A percentile compares a stretch with the other conserved stretches of the same genome.
These are phyloP conservation scores for Eimeria acervulina DNA, from an alignment of 169 alveolate species.

Conservation along the genomic window DNA sequence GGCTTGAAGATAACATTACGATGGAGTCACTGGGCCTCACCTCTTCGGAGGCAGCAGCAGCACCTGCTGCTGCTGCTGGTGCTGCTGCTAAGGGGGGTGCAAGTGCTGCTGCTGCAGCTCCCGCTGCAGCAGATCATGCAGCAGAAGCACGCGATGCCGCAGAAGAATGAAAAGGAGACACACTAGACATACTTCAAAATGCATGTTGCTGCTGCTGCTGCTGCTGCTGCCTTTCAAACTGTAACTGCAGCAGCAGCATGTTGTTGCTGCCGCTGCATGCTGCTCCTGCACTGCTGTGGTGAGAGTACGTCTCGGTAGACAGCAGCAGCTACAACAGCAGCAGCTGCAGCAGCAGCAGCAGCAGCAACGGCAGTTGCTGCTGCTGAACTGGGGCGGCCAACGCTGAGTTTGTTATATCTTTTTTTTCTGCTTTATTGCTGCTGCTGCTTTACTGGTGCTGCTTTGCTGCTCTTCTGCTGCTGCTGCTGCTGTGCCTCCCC, in stretches of 20 bases:
- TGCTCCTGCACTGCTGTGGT: too few relatives aligned
- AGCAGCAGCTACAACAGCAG: too few relatives aligned
- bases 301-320: too few relatives aligned
- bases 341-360: constrained; percentile 97
- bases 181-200: too few relatives aligned
- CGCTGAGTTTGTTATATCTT: too few relatives aligned
- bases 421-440: too few relatives aligned
- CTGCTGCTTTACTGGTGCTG: too few relatives aligned
- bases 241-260: constrained; percentile 41
- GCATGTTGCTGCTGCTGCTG: not conserved
- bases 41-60: not conserved
- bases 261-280: constrained; percentile 97
- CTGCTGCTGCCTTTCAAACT: not conserved
- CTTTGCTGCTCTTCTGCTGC: constrained; percentile 90
- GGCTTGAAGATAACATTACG: not conserved
- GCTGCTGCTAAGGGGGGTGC: not conserved
- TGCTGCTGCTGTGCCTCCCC: too few relatives aligned
- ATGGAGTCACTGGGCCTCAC: not conserved
- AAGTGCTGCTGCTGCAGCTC: not conserved
- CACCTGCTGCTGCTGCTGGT: constrained; percentile 89
- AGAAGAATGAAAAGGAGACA: not conserved
- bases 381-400: constrained; percentile 92
- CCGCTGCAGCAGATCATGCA: not conserved
- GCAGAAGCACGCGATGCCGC: not conserved
- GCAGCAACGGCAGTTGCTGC: constrained; percentile 94